Conservation (phyloP, 306 rosid genomes). For the Fragaria vesca region DNA sequence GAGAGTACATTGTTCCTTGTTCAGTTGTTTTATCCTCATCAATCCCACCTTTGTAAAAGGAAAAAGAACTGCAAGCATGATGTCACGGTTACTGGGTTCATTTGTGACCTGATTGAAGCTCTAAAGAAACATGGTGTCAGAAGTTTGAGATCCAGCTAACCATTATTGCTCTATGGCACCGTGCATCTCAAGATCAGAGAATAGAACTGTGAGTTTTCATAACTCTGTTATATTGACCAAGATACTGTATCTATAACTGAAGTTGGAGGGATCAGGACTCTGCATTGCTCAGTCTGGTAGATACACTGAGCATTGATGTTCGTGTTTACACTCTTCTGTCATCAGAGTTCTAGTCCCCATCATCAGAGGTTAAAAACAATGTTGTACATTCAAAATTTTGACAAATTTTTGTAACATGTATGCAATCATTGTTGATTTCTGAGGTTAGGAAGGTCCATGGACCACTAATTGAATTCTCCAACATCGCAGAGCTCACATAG, state of each 20-base stretch:
- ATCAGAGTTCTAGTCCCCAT: not conserved
- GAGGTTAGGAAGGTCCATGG: not conserved
- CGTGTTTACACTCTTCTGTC: not conserved
- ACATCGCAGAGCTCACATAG: not conserved
- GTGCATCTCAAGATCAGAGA: not conserved
- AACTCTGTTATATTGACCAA: not conserved
- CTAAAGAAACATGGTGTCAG: not conserved
- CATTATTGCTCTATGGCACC: not conserved
- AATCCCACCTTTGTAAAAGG: not conserved
- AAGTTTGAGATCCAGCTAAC: not conserved
- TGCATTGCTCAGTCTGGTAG: slow-evolving; percentile 2
- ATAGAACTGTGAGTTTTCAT: not conserved
- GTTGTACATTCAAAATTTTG: not conserved
- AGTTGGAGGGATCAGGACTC: not conserved
- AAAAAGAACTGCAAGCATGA: not conserved
- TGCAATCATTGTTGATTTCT: not conserved
- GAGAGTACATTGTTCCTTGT: not conserved
- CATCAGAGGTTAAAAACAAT: not conserved
- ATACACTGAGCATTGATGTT: not conserved
- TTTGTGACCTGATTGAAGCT: not conserved
- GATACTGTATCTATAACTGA: not conserved
- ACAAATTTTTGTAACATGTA: not conserved
- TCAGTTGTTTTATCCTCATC: not conserved
- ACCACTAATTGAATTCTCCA: not conserved
- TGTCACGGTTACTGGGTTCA: not conserved